phyloP scores from a whole-genome alignment of 2,329 filamentous ascomycete genomes.

The Dendrostoma leiphaemia region DNA sequence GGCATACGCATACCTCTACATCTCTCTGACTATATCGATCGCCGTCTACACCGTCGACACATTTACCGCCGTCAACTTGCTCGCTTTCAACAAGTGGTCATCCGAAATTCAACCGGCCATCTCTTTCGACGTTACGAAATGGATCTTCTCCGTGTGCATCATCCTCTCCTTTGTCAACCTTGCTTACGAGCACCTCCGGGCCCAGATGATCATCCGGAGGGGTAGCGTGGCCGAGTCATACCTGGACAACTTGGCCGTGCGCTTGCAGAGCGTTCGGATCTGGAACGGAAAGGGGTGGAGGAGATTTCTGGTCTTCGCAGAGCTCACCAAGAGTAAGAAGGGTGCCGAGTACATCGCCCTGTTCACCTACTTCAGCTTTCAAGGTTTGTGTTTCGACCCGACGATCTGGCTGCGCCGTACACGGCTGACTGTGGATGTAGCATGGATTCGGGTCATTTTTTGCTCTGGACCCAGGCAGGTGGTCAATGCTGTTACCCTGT shows the following conservation, averaged over 20 bases:
- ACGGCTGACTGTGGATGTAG: conserved; percentile 38
- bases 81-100: conserved; percentile 87
- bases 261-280: conserved; percentile 78
- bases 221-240: conserved; percentile 90
- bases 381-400: conserved; percentile 43
- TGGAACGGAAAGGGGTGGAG: conserved; percentile 72
- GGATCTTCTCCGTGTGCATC: conserved; percentile 93
- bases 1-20: conserved; percentile 82
- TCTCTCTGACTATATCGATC: conserved; percentile 74
- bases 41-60: conserved; percentile 88
- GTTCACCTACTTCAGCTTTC: conserved; percentile 82
- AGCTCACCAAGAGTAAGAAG: conserved; percentile 87
- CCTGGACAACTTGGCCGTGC: conserved; percentile 80
- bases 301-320: conserved; percentile 88
- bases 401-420: too few species aligned
- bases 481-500: conserved; percentile 85
- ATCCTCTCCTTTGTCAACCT: conserved; percentile 85
- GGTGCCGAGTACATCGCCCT: conserved; percentile 86
- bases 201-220: conserved; percentile 75
- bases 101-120: conserved; percentile 78
- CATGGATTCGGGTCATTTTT: conserved; percentile 83
- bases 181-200: conserved; percentile 74
- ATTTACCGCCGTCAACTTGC: conserved; percentile 88
- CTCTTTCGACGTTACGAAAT: conserved; percentile 76
- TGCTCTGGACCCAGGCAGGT: conserved; percentile 91